Conservation (phyloP, 2,329 filamentous ascomycete species). For the Mycocentrospora acerina region DNA sequence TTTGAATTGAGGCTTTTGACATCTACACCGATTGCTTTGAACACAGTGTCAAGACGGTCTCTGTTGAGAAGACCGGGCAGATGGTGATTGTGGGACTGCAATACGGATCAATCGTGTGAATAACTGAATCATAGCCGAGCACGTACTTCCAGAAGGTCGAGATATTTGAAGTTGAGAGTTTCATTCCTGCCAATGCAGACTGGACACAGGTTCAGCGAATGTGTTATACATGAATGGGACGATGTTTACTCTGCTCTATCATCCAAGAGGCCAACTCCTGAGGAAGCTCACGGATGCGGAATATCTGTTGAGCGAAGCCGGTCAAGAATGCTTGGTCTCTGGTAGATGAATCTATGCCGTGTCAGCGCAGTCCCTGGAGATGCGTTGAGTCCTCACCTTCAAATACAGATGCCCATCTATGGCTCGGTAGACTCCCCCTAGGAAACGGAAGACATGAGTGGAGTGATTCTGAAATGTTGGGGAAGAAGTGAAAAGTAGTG, state of each 20-base stretch:
- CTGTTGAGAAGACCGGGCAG: slow-evolving; percentile 43
- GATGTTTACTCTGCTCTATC: slow-evolving; percentile 36
- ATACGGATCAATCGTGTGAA: slow-evolving; percentile 5
- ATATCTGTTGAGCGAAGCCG: slow-evolving; percentile 46
- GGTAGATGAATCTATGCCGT: slow-evolving; percentile 14
- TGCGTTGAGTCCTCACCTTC: slow-evolving; percentile 19
- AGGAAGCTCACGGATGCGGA: slow-evolving; percentile 40
- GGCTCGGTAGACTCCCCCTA: slow-evolving; percentile 25
- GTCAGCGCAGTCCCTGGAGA: slow-evolving; percentile 9
- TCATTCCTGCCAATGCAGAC: slow-evolving; percentile 35
- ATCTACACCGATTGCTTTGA: slow-evolving; percentile 59
- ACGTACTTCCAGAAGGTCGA: slow-evolving; percentile 32
- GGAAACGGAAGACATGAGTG: slow-evolving; percentile 14
- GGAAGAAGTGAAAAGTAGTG: slow-evolving; percentile 60
- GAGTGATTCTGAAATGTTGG: slow-evolving; percentile 8
- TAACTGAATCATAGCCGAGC: not conserved
- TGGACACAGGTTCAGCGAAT: slow-evolving; percentile 18
- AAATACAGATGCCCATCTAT: slow-evolving; percentile 37
- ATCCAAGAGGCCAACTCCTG: slow-evolving; percentile 47
- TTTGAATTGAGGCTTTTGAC: slow-evolving; percentile 5
- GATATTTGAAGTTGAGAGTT: slow-evolving; percentile 39
- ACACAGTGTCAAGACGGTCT: slow-evolving; percentile 52
- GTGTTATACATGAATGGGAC: not conserved
- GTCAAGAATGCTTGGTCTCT: slow-evolving; percentile 46
- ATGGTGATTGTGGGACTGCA: slow-evolving; percentile 20